Percentiles rank a stretch among this genome's conserved stretches.
Evolutionary conservation across 805 yeast species (phyloP).

Genomic region (Hanseniaspora nectarophila): DNA sequence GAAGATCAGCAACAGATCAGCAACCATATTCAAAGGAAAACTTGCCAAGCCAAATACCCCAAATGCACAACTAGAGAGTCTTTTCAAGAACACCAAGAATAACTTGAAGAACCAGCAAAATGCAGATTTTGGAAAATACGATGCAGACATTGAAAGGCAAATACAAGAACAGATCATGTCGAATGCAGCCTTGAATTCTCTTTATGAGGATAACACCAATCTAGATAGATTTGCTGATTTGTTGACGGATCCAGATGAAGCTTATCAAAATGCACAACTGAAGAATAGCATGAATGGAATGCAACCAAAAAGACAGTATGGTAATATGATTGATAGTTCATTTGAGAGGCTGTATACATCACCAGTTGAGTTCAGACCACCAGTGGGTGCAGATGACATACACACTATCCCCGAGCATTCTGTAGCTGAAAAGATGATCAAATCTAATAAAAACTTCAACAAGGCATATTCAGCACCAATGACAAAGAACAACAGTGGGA

Average conservation of each 20-base stretch:
- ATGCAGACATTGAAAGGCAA: constrained; percentile 9
- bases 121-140: background rate
- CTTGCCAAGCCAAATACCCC: background rate
- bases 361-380: constrained; percentile 1
- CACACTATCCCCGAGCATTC: constrained; percentile 8
- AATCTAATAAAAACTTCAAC: background rate
- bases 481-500: background rate
- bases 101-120: background rate
- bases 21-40: constrained; percentile 9
- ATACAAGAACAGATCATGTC: constrained; percentile 11
- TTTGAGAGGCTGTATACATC: constrained; percentile 6
- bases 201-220: constrained; percentile 12
- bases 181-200: constrained; percentile 13
- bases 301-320: background rate
- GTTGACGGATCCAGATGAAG: constrained; percentile 1
- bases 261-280: constrained; percentile 2
- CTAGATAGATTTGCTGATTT: constrained; percentile 7
- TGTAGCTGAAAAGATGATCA: background rate
- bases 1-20: constrained; percentile 13
- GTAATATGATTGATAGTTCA: background rate
- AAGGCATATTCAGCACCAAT: background rate
- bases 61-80: background rate
- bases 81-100: constrained; percentile 1
- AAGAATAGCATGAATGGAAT: background rate
- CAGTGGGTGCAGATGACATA: background rate